Conservation (phyloP, 2,329 filamentous ascomycete species). For the Eutypa lata region DNA sequence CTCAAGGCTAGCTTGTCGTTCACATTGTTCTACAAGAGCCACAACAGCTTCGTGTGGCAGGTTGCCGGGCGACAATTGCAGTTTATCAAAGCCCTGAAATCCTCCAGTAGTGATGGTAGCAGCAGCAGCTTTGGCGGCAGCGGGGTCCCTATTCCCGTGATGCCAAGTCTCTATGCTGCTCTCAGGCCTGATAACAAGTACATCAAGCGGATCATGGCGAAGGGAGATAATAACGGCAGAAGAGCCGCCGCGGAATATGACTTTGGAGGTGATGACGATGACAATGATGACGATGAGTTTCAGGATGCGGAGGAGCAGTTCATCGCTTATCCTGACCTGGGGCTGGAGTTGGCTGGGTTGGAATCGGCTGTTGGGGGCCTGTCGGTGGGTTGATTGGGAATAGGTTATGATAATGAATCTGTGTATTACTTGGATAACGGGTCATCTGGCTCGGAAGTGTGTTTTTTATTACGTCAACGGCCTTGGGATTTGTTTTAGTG, state of each 20-base stretch:
- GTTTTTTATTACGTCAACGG: too few species aligned
- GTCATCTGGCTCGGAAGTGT: too few species aligned
- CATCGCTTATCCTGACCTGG: not conserved
- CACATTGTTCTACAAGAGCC: conserved; percentile 21
- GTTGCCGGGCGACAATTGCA: conserved; percentile 44
- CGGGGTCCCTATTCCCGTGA: conserved; percentile 24
- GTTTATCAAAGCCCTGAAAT: conserved; percentile 34
- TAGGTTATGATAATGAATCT: not conserved
- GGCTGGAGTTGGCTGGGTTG: not conserved
- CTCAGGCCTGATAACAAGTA: not conserved
- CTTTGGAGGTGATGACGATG: not conserved
- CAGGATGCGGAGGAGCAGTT: not conserved
- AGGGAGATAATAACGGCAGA: not conserved
- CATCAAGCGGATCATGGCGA: not conserved
- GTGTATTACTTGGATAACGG: not conserved
- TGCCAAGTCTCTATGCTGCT: conserved; percentile 11
- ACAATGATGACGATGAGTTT: not conserved
- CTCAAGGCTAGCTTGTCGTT: conserved; percentile 45
- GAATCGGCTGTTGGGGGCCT: not conserved
- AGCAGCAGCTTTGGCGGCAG: conserved; percentile 6
- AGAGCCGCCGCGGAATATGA: not conserved
- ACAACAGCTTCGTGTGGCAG: conserved; percentile 35
- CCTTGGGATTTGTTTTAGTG: too few species aligned
- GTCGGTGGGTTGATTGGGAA: not conserved
- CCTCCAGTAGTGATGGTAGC: conserved; percentile 10